Percentiles rank a stretch among this genome's conserved stretches.
These are phyloP conservation scores for Globisporangium polare DNA, from an alignment of 352 stramenopile genomes.

Conservation along the genomic window DNA sequence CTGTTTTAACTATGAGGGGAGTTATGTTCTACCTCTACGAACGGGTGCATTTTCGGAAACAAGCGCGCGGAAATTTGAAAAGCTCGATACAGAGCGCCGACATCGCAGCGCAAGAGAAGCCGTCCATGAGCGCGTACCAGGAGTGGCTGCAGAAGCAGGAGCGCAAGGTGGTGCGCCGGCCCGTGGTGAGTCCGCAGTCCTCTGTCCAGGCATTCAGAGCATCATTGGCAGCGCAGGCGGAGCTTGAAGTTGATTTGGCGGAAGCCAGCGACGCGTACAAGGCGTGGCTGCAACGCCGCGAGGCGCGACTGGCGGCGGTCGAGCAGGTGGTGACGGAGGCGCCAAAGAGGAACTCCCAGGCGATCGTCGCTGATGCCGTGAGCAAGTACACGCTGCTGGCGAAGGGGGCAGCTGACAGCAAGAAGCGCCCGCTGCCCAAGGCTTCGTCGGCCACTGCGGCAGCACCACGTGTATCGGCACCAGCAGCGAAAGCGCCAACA, in stretches of 20 bases:
- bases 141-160: conserved; percentile 43
- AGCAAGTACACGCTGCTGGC: conserved; percentile 3
- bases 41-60: neutral
- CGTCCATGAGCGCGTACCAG: conserved; percentile 30
- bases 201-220: neutral
- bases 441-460: neutral
- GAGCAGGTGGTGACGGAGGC: neutral
- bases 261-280: conserved; percentile 11
- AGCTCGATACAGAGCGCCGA: neutral
- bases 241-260: conserved; percentile 8
- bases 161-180: conserved; percentile 21
- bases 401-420: neutral
- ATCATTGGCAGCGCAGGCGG: neutral
- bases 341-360: conserved; percentile 1
- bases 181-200: neutral
- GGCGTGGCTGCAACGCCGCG: conserved; percentile 10
- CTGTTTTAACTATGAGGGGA: neutral
- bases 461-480: neutral
- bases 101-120: neutral
- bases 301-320: neutral
- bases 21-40: neutral
- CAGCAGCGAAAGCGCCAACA: neutral
- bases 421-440: conserved; percentile 8
- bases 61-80: neutral
- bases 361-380: conserved; percentile 2